Evolutionary conservation across 2,329 filamentous ascomycete species (phyloP).

Genomic region (Calonectria henricotiae): DNA sequence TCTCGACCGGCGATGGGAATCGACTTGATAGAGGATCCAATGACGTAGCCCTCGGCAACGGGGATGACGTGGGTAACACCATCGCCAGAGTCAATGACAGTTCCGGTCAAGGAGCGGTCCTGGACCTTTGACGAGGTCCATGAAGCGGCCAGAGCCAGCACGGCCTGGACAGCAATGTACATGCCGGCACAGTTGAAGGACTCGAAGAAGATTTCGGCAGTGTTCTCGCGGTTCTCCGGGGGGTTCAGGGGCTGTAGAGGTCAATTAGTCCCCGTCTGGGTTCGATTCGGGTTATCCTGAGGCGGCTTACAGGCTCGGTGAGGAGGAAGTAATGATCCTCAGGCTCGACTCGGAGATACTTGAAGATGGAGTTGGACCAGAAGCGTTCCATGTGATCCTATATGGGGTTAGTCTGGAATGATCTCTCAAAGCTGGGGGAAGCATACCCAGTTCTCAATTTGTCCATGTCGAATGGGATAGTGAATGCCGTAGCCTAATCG

Average conservation of each 20-base stretch:
- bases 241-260: slow-evolving; percentile 87
- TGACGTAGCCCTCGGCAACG: slow-evolving; percentile 98
- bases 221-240: slow-evolving; percentile 98
- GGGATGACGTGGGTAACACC: slow-evolving; percentile 99
- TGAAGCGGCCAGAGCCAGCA: slow-evolving; percentile 94
- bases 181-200: slow-evolving; percentile 99
- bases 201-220: slow-evolving; percentile 99
- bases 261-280: slow-evolving; percentile 37
- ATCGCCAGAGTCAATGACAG: slow-evolving; percentile 98
- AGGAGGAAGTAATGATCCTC: slow-evolving; percentile 99
- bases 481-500: slow-evolving; percentile 89
- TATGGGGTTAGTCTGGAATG: slow-evolving; percentile 52
- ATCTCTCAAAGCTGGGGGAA: slow-evolving; percentile 1
- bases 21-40: slow-evolving; percentile 98
- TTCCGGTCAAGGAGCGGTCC: slow-evolving; percentile 95
- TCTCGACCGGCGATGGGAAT: slow-evolving; percentile 98
- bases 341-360: slow-evolving; percentile 97
- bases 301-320: slow-evolving; percentile 87
- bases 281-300: slow-evolving; percentile 16
- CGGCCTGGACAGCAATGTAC: slow-evolving; percentile 98
- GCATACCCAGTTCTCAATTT: slow-evolving; percentile 97
- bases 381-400: slow-evolving; percentile 99
- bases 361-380: slow-evolving; percentile 99
- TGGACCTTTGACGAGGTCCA: slow-evolving; percentile 99
- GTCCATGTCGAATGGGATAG: slow-evolving; percentile 97